Conservation (phyloP, 257 asterid genomes). For the Echium plantagineum region DNA sequence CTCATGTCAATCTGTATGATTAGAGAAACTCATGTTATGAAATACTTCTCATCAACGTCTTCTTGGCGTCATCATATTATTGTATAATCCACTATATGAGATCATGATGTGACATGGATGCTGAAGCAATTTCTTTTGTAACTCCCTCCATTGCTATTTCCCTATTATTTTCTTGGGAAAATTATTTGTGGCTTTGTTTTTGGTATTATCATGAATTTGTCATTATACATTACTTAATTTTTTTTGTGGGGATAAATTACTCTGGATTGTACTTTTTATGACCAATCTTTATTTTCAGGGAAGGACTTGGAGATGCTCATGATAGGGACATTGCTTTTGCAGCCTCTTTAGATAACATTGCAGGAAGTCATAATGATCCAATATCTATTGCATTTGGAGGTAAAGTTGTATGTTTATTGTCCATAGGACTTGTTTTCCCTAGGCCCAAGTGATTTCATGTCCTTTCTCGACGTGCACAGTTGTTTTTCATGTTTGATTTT, state of each 20-base stretch:
- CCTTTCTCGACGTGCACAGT: background rate
- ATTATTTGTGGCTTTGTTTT: background rate
- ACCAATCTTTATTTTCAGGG: conserved; percentile 40
- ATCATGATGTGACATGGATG: too few species aligned
- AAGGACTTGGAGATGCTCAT: conserved; percentile 94
- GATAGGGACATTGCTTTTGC: conserved; percentile 90
- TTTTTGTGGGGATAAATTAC: background rate
- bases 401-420: conserved; percentile 15
- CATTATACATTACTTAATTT: background rate
- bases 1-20: too few species aligned
- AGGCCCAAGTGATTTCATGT: background rate
- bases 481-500: background rate
- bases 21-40: too few species aligned
- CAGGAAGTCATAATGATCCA: conserved; percentile 86
- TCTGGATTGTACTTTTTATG: conserved; percentile 4
- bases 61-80: too few species aligned
- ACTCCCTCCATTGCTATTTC: too few species aligned
- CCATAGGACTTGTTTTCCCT: background rate
- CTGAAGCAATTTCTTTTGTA: too few species aligned
- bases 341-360: conserved; percentile 69
- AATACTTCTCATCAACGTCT: too few species aligned
- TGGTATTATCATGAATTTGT: background rate
- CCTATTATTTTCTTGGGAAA: too few species aligned
- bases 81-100: too few species aligned
- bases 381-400: conserved; percentile 82